Evolutionary conservation across 352 stramenopile genomes (phyloP), one percentile per base, ranked within the genome.

Genomic region (Phytophthora syringae): DNA sequence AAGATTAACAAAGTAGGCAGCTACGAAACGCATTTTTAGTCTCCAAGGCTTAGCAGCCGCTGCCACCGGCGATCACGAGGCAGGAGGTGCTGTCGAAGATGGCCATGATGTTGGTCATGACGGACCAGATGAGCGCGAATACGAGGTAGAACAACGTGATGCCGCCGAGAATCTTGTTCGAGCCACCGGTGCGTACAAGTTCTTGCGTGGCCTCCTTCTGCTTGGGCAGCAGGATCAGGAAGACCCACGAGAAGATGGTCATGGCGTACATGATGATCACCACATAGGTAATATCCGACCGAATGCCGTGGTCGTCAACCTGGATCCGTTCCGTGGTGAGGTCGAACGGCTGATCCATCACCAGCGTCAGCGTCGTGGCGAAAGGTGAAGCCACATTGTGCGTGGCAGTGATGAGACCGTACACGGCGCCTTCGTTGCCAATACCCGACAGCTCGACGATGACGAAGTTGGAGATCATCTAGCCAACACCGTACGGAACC

Each of bases 361-460:
- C 9, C 11, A 74, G 32, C 36, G 70, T 74, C 16, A 79, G 53
- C 9, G 74, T 64, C 11, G 65, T 72, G 18, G 70, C 60, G 20
- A 84, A 76, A 5, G 70, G 59, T 0, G 42, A 61, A 0, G 67
- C 64, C 10, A 84, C 52, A 36, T 81, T 84, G 53, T 65, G 42
- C 27, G 75, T 75, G 12, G 71, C 72, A 6, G 70, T 78, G 20
- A 80, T 44, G 15, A 84, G 60, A 13, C 76, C 70, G 59, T 76
- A 79, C n/a, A 81, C 67, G 34, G 67, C 74, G 9, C 60, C 72
- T 67, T 84, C 76, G 24, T 80, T 82, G 50, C 76, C 76, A 10
- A 74, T 65, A 5, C 70, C 64, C 3, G 66, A 57, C 11, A 84
- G 55, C 51, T 84, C 76, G 7, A 81, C 72, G 9, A 72, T 69